Evolutionary conservation across 768 basidiomycete genomes (phyloP).

Genomic region (Dacryopinax primogenitus): DNA sequence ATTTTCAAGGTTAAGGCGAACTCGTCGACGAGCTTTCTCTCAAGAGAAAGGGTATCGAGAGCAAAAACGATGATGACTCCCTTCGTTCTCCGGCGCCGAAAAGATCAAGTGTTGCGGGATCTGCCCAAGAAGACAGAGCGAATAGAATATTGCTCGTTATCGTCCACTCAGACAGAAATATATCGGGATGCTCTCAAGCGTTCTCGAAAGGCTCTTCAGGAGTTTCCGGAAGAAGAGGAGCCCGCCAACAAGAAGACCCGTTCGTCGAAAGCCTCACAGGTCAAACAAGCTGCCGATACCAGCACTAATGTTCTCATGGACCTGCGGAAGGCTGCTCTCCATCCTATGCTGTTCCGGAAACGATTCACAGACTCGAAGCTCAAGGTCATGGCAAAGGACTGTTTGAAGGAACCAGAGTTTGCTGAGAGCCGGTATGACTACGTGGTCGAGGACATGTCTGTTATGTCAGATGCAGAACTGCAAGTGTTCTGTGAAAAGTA

Average conservation of each 20-base stretch:
- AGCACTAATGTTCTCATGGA: slow-evolving; percentile 95
- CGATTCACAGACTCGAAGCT: slow-evolving; percentile 67
- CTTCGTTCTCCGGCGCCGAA: slow-evolving; percentile 90
- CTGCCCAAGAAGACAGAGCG: slow-evolving; percentile 86
- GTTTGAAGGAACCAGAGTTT: slow-evolving; percentile 87
- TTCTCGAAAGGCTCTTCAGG: slow-evolving; percentile 59
- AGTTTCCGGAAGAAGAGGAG: slow-evolving; percentile 20
- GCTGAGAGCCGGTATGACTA: slow-evolving; percentile 68
- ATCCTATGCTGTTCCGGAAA: slow-evolving; percentile 90
- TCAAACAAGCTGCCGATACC: slow-evolving; percentile 52
- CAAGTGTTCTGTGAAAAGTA: slow-evolving; percentile 75
- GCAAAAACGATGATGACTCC: slow-evolving; percentile 99
- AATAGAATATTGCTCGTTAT: slow-evolving; percentile 94
- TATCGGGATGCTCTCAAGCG: slow-evolving; percentile 78
- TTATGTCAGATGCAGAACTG: slow-evolving; percentile 96
- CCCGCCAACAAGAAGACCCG: slow-evolving; percentile 21
- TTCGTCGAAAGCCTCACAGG: slow-evolving; percentile 26
- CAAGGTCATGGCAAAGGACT: slow-evolving; percentile 58
- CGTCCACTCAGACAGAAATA: slow-evolving; percentile 60
- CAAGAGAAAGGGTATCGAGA: slow-evolving; percentile 82
- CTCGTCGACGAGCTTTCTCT: slow-evolving; percentile 72
- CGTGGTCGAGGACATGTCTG: slow-evolving; percentile 89
- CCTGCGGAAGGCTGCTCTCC: slow-evolving; percentile 86
- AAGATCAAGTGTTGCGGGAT: slow-evolving; percentile 91
- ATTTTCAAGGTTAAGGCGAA: slow-evolving; percentile 98